Evolutionary conservation across 768 basidiomycete genomes (phyloP).

Genomic region (Psilocybe subaeruginosa): DNA sequence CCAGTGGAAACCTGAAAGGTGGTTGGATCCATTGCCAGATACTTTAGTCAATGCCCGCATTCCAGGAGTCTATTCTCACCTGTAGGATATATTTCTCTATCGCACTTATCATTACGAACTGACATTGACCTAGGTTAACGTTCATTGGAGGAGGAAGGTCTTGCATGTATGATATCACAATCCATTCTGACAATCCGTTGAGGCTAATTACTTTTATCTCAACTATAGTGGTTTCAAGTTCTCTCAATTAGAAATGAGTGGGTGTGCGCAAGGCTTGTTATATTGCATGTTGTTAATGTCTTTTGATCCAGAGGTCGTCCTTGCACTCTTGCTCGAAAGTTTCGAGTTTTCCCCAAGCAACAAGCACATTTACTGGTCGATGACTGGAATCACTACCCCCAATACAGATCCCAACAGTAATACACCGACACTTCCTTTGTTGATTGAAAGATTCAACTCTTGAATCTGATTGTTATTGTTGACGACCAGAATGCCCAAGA

Average conservation of each 20-base stretch:
- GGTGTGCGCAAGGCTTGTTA: slow-evolving; percentile 11
- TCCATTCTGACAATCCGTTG: background rate
- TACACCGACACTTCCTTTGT: background rate
- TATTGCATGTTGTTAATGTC: background rate
- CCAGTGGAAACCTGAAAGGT: slow-evolving; percentile 26
- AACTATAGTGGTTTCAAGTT: slow-evolving; percentile 41
- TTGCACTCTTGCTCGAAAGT: slow-evolving; percentile 28
- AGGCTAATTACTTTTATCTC: background rate
- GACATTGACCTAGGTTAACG: slow-evolving; percentile 20
- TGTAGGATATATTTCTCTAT: slow-evolving; percentile 9
- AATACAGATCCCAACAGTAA: background rate
- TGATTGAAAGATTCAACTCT: background rate
- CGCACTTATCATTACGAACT: background rate
- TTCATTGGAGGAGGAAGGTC: slow-evolving; percentile 24
- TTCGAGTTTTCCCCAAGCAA: slow-evolving; percentile 30
- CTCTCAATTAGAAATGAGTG: slow-evolving; percentile 48
- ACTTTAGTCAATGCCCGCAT: slow-evolving; percentile 15
- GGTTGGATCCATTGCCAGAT: slow-evolving; percentile 22
- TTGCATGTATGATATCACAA: slow-evolving; percentile 20
- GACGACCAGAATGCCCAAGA: too few relatives aligned
- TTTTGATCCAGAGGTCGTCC: slow-evolving; percentile 30
- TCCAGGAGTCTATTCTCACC: slow-evolving; percentile 20
- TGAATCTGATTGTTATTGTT: background rate
- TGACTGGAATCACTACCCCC: slow-evolving; percentile 27
- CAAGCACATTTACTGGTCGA: slow-evolving; percentile 33